A percentile compares a stretch with the other conserved stretches of the same genome.
These are phyloP conservation scores for Crepidotus variabilis DNA, from an alignment of 768 basidiomycete species.

Conservation along the genomic window DNA sequence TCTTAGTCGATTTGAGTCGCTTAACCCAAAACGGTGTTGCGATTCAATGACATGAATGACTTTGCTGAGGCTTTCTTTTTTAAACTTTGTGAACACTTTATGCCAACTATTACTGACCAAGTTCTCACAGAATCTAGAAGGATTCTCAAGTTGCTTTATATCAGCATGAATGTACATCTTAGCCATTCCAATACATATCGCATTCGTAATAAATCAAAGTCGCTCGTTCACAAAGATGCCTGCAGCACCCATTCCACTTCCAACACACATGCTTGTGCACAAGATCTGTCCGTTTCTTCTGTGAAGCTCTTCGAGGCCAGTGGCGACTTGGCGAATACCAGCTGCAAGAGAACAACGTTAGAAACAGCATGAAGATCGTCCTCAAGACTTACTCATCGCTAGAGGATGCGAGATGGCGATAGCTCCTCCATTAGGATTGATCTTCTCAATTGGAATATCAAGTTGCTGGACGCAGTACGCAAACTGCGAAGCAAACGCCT, in stretches of 20 bases:
- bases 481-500: conserved; percentile 92
- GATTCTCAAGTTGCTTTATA: too few species aligned
- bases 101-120: not conserved
- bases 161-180: not conserved
- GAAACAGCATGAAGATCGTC: not conserved
- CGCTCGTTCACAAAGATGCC: conserved; percentile 74
- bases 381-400: conserved; percentile 64
- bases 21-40: conserved; percentile 21
- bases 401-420: conserved; percentile 82
- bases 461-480: conserved; percentile 89
- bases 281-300: conserved; percentile 65
- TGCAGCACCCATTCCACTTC: conserved; percentile 88
- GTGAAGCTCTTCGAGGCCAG: conserved; percentile 80
- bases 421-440: conserved; percentile 86
- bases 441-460: conserved; percentile 69
- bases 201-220: not conserved
- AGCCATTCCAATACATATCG: not conserved
- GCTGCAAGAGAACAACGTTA: conserved; percentile 39
- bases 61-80: conserved; percentile 63
- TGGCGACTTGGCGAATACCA: conserved; percentile 83
- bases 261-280: conserved; percentile 76
- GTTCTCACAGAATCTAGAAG: not conserved
- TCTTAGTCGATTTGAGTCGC: conserved; percentile 78
- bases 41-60: conserved; percentile 81
- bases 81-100: not conserved